Evolutionary conservation across 1,284 basidiomycete species (phyloP).

Genomic region (Pisolithus thermaeus): DNA sequence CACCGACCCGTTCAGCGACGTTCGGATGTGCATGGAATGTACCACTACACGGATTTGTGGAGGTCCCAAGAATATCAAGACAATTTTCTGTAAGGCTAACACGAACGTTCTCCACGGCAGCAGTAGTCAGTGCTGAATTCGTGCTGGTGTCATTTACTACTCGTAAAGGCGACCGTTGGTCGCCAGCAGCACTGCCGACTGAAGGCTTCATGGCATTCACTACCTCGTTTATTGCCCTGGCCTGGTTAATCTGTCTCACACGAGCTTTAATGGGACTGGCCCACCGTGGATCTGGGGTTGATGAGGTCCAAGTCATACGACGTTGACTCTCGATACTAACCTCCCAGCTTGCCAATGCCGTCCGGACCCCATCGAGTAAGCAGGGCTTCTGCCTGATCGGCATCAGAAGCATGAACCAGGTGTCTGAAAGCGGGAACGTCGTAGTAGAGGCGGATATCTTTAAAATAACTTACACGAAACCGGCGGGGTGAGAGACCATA

Average conservation of each 20-base stretch:
- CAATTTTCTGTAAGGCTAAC: conserved; percentile 47
- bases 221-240: conserved; percentile 78
- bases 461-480: conserved; percentile 69
- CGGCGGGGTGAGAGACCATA: conserved; percentile 79
- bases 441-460: conserved; percentile 10
- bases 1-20: conserved; percentile 52
- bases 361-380: conserved; percentile 89
- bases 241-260: conserved; percentile 70
- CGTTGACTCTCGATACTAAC: conserved; percentile 41
- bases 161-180: conserved; percentile 52
- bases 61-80: conserved; percentile 51
- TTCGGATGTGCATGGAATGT: conserved; percentile 59
- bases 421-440: conserved; percentile 52
- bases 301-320: conserved; percentile 13
- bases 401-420: conserved; percentile 90
- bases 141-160: conserved; percentile 79
- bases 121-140: conserved; percentile 57
- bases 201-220: conserved; percentile 62
- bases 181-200: conserved; percentile 32
- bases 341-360: conserved; percentile 85
- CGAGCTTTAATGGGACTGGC: conserved; percentile 85
- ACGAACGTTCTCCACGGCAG: conserved; percentile 59
- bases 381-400: conserved; percentile 85
- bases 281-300: conserved; percentile 75
- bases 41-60: conserved; percentile 54